phyloP scores from a whole-genome alignment of 306 rosid genomes.

The Heteromeles arbutifolia region DNA sequence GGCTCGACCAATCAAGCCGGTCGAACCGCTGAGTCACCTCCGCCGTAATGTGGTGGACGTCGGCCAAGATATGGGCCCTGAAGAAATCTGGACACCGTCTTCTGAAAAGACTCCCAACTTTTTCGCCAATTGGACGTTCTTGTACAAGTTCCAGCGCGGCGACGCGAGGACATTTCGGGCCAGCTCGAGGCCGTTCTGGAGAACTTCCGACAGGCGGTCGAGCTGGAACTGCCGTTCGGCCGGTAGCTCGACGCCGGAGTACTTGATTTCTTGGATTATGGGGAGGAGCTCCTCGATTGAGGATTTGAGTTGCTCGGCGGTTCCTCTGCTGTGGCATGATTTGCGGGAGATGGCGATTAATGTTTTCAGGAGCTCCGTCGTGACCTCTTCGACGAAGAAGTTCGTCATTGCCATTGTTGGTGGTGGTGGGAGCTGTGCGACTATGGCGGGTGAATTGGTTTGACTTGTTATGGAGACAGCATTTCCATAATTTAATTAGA shows the following conservation, averaged over 20 bases:
- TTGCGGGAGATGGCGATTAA: constrained; percentile 39
- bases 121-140: constrained; percentile 48
- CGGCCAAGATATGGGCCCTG: constrained; percentile 67
- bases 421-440: too few relatives aligned
- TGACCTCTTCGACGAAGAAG: constrained; percentile 75
- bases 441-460: not conserved
- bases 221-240: constrained; percentile 42
- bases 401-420: constrained; percentile 50
- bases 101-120: constrained; percentile 84
- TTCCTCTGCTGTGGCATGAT: constrained; percentile 45
- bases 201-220: constrained; percentile 51
- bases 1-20: constrained; percentile 31
- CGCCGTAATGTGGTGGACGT: constrained; percentile 50
- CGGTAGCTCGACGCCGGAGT: constrained; percentile 69
- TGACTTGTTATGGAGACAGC: not conserved
- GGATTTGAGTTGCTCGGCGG: constrained; percentile 43
- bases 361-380: constrained; percentile 62
- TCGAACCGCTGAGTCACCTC: constrained; percentile 57
- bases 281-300: constrained; percentile 40
- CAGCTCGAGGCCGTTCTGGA: constrained; percentile 53
- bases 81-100: constrained; percentile 43
- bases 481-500: not conserved
- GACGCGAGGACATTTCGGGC: constrained; percentile 49
- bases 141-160: constrained; percentile 70
- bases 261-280: constrained; percentile 61